Conservation (phyloP, 140 eudicot genomes). For the Erigeron philadelphicus region DNA sequence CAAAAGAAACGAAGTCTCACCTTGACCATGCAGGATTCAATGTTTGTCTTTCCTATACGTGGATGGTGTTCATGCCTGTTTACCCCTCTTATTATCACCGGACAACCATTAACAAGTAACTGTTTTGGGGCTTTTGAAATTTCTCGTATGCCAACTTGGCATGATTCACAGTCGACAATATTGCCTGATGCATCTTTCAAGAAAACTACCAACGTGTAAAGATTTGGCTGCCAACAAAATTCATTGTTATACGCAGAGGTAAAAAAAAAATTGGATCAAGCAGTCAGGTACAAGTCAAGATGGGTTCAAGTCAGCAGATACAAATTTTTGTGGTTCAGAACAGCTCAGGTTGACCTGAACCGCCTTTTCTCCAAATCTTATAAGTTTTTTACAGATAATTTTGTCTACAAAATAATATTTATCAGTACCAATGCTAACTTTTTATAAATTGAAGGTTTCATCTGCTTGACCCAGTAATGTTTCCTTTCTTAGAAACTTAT, state of each 20-base stretch:
- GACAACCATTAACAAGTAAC: conserved; percentile 88
- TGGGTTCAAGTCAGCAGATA: background rate
- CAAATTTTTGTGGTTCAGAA: background rate
- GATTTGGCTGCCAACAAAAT: conserved; percentile 70
- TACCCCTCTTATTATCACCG: conserved; percentile 87
- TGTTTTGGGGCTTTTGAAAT: conserved; percentile 83
- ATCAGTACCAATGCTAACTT: no score
- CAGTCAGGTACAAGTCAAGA: background rate
- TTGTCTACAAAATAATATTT: background rate
- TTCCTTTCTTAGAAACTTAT: background rate
- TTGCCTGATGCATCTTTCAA: conserved; percentile 78
- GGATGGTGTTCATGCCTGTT: conserved; percentile 99
- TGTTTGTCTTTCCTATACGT: conserved; percentile 84
- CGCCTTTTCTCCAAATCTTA: background rate
- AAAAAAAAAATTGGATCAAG: background rate
- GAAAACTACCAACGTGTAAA: conserved; percentile 73
- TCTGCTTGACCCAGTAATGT: no score
- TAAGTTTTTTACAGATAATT: background rate
- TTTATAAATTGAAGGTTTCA: no score
- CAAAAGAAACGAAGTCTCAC: conserved; percentile 36
- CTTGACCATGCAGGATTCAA: conserved; percentile 98
- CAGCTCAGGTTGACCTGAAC: background rate
- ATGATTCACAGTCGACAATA: conserved; percentile 80
- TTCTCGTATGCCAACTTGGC: conserved; percentile 83
- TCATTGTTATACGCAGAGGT: background rate